Base-by-base conservation (phyloP, 495 filamentous ascomycete species). In the Trichoderma virens region DNA sequence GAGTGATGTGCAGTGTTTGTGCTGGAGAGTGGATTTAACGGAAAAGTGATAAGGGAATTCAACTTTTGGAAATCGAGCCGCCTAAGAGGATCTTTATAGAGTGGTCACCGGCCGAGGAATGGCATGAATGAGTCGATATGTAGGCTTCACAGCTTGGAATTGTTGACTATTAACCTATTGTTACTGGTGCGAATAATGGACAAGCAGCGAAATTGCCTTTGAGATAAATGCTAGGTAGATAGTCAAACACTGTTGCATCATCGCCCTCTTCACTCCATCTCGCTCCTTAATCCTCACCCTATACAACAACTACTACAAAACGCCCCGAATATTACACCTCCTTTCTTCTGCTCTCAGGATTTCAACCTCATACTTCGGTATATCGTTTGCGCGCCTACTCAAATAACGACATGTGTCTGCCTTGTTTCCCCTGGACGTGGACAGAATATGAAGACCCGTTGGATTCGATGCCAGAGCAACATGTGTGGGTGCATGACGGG, bases 331-430 rank as follows among this genome's bases (percentile, higher is more conserved):
- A 23, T n/a, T 47, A 1, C 18, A 8, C 18, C 23, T 47, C 8
- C 43, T 47, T 47, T 47, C 18, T 47, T 47, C 43, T 20, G 18
- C n/a, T 20, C 20, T 5, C 2, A 0, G 0, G 43, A 20, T 20
- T 5, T 25, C 2, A 23, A 25, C 8, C 18, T 23, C 18, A 20
- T 16, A 7, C 9, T 11, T 16, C 18, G 11, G 2, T 41, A 41
- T 1, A 0, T 5, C 23, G 9, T n/a, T n/a, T n/a, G n/a, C n/a
- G n/a, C n/a, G n/a, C n/a, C n/a, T n/a, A n/a, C n/a, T n/a, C n/a
- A n/a, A n/a, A n/a, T n/a, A n/a, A n/a, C n/a, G 72, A 64, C 5
- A 78, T 77, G 73, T 81, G 78, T 64, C 60, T 79, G 31, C 75
- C 76, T 16, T 80, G 75, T 62, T 81, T 75, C 67, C 70, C 74